A percentile compares a stretch with the other conserved stretches of the same genome.
Evolutionary conservation across 257 asterid species (phyloP).

Genomic region (Thymus mandschuricus): DNA sequence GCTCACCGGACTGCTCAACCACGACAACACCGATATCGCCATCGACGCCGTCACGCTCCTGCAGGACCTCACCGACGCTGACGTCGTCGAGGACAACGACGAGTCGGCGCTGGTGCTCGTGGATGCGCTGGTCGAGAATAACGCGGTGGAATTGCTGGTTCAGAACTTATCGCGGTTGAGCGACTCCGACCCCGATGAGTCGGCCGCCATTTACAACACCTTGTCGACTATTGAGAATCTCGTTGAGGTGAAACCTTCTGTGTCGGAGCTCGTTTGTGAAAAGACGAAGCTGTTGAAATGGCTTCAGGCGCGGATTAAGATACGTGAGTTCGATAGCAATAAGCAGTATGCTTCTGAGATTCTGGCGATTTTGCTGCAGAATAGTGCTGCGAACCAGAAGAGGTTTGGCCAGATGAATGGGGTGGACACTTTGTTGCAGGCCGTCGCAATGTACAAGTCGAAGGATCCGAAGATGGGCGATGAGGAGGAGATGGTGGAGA

Average conservation of each 20-base stretch:
- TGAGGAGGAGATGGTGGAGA: slow-evolving; percentile 99
- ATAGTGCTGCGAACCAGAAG: slow-evolving; percentile 75
- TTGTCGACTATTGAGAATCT: slow-evolving; percentile 80
- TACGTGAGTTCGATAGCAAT: slow-evolving; percentile 84
- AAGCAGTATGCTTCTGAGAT: slow-evolving; percentile 98
- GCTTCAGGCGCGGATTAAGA: slow-evolving; percentile 83
- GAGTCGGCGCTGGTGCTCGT: slow-evolving; percentile 81
- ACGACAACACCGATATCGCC: slow-evolving; percentile 83
- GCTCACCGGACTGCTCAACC: slow-evolving; percentile 71
- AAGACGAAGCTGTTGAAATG: slow-evolving; percentile 92
- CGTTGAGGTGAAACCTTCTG: slow-evolving; percentile 84
- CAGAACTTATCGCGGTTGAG: slow-evolving; percentile 73
- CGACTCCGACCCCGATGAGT: slow-evolving; percentile 85
- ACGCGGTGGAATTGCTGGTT: slow-evolving; percentile 78
- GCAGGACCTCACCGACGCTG: slow-evolving; percentile 95
- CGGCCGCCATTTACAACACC: slow-evolving; percentile 78
- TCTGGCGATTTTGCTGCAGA: slow-evolving; percentile 89
- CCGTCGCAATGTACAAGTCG: slow-evolving; percentile 92
- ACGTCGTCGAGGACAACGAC: slow-evolving; percentile 84
- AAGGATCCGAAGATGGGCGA: slow-evolving; percentile 91
- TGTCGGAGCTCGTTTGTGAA: slow-evolving; percentile 87
- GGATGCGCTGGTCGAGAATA: slow-evolving; percentile 83
- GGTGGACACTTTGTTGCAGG: slow-evolving; percentile 90
- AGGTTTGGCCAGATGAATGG: slow-evolving; percentile 97
- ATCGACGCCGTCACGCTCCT: slow-evolving; percentile 78